phyloP scores from a whole-genome alignment of 805 yeast species.

The Sungouiozyma ichnusensis region DNA sequence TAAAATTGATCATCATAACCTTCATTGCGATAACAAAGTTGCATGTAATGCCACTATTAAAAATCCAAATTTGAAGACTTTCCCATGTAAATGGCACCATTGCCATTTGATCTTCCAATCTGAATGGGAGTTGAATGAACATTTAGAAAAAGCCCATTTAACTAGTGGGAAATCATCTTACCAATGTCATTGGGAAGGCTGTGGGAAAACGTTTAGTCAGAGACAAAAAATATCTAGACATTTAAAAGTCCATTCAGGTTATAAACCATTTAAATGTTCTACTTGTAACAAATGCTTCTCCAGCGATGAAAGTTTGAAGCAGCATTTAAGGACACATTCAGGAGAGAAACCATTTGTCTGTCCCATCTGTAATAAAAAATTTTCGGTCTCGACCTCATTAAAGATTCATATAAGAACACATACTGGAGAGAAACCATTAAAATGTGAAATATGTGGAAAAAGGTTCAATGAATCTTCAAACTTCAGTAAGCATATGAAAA shows the following conservation, averaged over 20 bases:
- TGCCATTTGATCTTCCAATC: slow-evolving; percentile 45
- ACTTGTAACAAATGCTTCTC: slow-evolving; percentile 65
- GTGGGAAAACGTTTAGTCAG: slow-evolving; percentile 66
- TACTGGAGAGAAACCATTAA: slow-evolving; percentile 82
- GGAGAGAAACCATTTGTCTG: slow-evolving; percentile 86
- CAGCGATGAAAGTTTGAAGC: slow-evolving; percentile 64
- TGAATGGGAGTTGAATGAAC: slow-evolving; percentile 59
- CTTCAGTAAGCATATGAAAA: slow-evolving; percentile 76
- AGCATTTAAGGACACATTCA: slow-evolving; percentile 75
- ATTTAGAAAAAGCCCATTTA: slow-evolving; percentile 57
- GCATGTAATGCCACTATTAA: not conserved
- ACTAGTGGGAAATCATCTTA: slow-evolving; percentile 64
- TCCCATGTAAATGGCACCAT: slow-evolving; percentile 22
- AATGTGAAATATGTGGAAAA: slow-evolving; percentile 74
- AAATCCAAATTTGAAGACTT: not conserved
- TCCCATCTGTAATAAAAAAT: slow-evolving; percentile 58
- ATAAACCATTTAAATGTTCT: slow-evolving; percentile 66
- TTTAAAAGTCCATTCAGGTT: slow-evolving; percentile 77
- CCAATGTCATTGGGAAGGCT: slow-evolving; percentile 67
- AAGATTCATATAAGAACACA: slow-evolving; percentile 80
- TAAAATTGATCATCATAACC: not conserved
- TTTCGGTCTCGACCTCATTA: slow-evolving; percentile 74
- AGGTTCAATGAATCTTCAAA: slow-evolving; percentile 84
- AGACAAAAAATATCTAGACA: slow-evolving; percentile 82
- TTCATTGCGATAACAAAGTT: slow-evolving; percentile 3